These are phyloP conservation scores for Chenopodium suecicum DNA, from an alignment of 148 eudicot species.

Conservation along the genomic window DNA sequence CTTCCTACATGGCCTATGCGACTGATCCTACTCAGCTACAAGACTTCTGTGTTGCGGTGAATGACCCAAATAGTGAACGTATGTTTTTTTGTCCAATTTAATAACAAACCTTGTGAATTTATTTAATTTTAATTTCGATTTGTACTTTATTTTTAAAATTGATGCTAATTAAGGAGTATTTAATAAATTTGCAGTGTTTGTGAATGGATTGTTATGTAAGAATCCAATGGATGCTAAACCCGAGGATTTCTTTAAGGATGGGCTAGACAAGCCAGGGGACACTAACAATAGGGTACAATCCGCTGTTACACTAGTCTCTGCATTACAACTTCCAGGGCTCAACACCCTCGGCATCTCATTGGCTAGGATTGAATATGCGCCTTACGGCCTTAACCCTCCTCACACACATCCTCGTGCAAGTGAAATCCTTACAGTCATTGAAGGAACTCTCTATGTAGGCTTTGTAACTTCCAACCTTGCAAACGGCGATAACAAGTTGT, in stretches of 20 bases:
- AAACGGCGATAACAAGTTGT: too few relatives aligned
- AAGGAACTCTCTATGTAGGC: too few relatives aligned
- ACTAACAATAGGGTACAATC: background rate
- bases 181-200: background rate
- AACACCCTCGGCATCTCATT: background rate
- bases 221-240: background rate
- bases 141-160: background rate
- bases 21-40: slow-evolving; percentile 18
- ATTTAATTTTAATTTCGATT: background rate
- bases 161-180: too few relatives aligned
- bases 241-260: slow-evolving; percentile 15
- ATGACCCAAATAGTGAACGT: background rate
- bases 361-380: slow-evolving; percentile 15
- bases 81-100: too few relatives aligned
- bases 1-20: background rate
- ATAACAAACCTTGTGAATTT: background rate
- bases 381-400: slow-evolving; percentile 6
- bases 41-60: slow-evolving; percentile 5
- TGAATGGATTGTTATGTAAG: slow-evolving; percentile 17
- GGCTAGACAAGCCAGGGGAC: slow-evolving; percentile 8
- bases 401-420: slow-evolving; percentile 12
- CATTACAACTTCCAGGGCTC: background rate
- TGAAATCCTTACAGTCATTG: too few relatives aligned
- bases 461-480: too few relatives aligned
- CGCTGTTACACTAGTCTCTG: background rate